phyloP scores from a whole-genome alignment of 2,329 filamentous ascomycete species.

The Clarireedia sp. region DNA sequence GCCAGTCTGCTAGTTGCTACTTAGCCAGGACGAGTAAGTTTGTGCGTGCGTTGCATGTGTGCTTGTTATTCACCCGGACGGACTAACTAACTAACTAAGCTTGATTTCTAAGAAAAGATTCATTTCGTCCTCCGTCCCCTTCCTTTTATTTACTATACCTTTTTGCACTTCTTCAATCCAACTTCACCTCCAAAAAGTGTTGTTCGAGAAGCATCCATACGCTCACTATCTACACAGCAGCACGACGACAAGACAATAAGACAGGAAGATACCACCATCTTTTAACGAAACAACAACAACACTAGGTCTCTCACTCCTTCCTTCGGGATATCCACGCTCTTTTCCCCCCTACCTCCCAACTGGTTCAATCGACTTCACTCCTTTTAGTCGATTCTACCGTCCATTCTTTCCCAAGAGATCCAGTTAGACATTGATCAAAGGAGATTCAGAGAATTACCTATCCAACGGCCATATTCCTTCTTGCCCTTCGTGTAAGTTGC shows the following conservation, averaged over 20 bases:
- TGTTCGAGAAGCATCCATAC: no score
- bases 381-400: slow-evolving; percentile 34
- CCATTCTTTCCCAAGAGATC: slow-evolving; percentile 28
- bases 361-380: slow-evolving; percentile 36
- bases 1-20: no score
- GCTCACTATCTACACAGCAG: neutral
- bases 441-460: slow-evolving; percentile 3
- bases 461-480: slow-evolving; percentile 7
- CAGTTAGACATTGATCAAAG: neutral
- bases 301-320: slow-evolving; percentile 18
- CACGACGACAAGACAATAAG: neutral
- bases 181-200: no score
- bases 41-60: no score
- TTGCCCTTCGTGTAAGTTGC: slow-evolving; percentile 21
- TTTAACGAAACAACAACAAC: neutral
- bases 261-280: neutral
- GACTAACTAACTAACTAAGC: no score
- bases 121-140: no score
- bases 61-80: no score
- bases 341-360: slow-evolving; percentile 17
- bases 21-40: no score
- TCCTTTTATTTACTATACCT: no score
- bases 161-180: no score
- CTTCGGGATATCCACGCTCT: slow-evolving; percentile 29
- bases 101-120: no score